Evolutionary conservation across 768 basidiomycete species (phyloP), one percentile per base, ranked within the genome.

Genomic region (Leucosporidium creatinivorum): DNA sequence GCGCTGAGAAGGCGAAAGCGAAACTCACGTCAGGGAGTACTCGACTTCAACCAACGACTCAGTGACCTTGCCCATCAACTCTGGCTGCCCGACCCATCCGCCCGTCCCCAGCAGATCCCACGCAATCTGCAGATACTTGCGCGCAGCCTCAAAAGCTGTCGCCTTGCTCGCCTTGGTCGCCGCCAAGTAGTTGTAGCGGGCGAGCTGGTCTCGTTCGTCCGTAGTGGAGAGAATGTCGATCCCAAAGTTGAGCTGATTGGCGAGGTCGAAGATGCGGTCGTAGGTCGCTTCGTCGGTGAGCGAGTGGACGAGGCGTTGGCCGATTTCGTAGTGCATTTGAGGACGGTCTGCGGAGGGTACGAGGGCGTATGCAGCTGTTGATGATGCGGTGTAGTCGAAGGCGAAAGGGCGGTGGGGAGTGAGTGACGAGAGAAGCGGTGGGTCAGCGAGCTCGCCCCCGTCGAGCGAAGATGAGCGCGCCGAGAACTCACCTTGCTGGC

Each of bases 181-280:
- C 2, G 70, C 70, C 58, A 72, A 10, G 30, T 33, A 31, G 58
- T 72, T 72, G 64, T 39, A 66, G 6, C 54, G n/a, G 0, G 70
- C 70, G 36, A 72, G 59, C 12, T n/a, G 13, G 58, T 66, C 64
- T 23, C 67, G 63, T 21, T 72, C 67, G 4, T 57, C 63, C 15
- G 39, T 13, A n/a, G 61, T 61, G 33, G 57, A n/a, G n/a, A 68
- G 25, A 36, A 66, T 56, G 25, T 39, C 33, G 30, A 72, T 60
- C 4, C 70, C 70, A 59, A 63, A 26, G 52, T 72, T 66, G 54
- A 72, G 67, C 55, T 72, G 70, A 31, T 65, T 63, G 18, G 67
- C 66, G 55, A 72, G 67, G 50, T 72, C 67, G 55, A 72, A 72
- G 62, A 72, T 68, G 21, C 31, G 58, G 9, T 66, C 67, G 36